A percentile compares a stretch with the other conserved stretches of the same genome.
Evolutionary conservation across 768 basidiomycete genomes (phyloP).

Genomic region (Leucosporidium yakuticum): DNA sequence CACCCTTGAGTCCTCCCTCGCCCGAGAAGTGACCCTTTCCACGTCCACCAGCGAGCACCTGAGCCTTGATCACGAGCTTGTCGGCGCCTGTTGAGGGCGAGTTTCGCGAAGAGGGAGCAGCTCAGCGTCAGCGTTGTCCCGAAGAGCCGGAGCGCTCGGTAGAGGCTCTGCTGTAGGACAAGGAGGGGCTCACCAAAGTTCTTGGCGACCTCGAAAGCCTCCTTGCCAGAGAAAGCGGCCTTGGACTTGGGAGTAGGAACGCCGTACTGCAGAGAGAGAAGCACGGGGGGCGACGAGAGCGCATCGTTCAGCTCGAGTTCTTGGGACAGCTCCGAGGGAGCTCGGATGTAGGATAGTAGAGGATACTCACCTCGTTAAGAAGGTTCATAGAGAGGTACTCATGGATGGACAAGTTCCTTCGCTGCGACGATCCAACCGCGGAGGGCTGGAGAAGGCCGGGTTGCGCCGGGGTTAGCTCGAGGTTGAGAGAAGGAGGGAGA

Average conservation of each 20-base stretch:
- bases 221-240: conserved; percentile 76
- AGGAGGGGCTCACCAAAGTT: conserved; percentile 61
- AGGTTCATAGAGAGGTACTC: conserved; percentile 96
- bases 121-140: neutral
- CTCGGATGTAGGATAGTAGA: neutral
- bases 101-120: neutral
- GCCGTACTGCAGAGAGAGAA: conserved; percentile 76
- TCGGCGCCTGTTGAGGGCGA: conserved; percentile 56
- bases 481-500: neutral
- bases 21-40: conserved; percentile 92
- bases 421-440: conserved; percentile 21
- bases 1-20: conserved; percentile 82
- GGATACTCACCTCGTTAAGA: conserved; percentile 69
- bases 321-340: neutral
- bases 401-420: conserved; percentile 64
- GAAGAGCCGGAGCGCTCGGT: neutral
- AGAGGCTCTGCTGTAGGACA: neutral
- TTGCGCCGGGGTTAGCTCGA: neutral
- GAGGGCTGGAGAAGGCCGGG: neutral
- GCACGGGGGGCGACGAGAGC: neutral
- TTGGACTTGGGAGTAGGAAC: conserved; percentile 90
- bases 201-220: conserved; percentile 82
- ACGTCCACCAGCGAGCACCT: conserved; percentile 95
- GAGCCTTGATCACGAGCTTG: conserved; percentile 92
- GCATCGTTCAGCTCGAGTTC: neutral